phyloP scores from a whole-genome alignment of 2,329 filamentous ascomycete species.

The Paraphaeosphaeria minitans region DNA sequence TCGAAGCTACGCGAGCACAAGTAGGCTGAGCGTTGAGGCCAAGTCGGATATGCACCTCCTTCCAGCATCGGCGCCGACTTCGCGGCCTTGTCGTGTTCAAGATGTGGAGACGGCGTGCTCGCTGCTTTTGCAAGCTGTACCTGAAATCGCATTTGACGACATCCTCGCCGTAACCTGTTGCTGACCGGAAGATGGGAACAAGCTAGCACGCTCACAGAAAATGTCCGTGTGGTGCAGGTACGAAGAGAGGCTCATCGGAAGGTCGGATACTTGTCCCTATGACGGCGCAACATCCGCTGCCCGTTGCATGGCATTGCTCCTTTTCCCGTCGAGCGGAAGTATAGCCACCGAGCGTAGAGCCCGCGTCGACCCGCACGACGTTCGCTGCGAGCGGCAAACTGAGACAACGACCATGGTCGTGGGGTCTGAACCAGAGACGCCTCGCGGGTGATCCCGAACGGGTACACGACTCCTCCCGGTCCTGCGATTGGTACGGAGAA shows the following conservation, averaged over 20 bases:
- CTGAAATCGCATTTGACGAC: constrained; percentile 5
- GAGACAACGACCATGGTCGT: constrained; percentile 21
- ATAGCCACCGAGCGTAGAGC: constrained; percentile 10
- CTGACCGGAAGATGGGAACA: constrained; percentile 29
- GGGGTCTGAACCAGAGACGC: constrained; percentile 24
- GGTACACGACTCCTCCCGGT: constrained; percentile 11
- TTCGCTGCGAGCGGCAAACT: constrained; percentile 15
- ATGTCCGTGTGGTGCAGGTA: constrained; percentile 36
- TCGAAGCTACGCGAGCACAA: constrained; percentile 16
- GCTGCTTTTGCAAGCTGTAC: constrained; percentile 31
- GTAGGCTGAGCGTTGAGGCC: constrained; percentile 16
- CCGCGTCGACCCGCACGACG: constrained; percentile 1
- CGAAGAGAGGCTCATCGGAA: constrained; percentile 29
- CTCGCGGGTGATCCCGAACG: constrained; percentile 21
- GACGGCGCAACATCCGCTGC: constrained; percentile 5
- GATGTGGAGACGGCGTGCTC: constrained; percentile 21
- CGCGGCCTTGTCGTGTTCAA: constrained; percentile 6
- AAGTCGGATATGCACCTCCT: constrained; percentile 16
- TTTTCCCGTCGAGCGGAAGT: constrained; percentile 12
- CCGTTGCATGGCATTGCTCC: constrained; percentile 9
- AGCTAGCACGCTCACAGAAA: constrained; percentile 25
- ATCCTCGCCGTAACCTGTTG: constrained; percentile 14
- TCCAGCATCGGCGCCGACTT: constrained; percentile 15
- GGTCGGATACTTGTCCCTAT: constrained; percentile 31
- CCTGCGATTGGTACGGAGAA: constrained; percentile 12